Evolutionary conservation across 2,329 filamentous ascomycete species (phyloP), one percentile per base, ranked within the genome.

Genomic region (Aspergillus clavatus): DNA sequence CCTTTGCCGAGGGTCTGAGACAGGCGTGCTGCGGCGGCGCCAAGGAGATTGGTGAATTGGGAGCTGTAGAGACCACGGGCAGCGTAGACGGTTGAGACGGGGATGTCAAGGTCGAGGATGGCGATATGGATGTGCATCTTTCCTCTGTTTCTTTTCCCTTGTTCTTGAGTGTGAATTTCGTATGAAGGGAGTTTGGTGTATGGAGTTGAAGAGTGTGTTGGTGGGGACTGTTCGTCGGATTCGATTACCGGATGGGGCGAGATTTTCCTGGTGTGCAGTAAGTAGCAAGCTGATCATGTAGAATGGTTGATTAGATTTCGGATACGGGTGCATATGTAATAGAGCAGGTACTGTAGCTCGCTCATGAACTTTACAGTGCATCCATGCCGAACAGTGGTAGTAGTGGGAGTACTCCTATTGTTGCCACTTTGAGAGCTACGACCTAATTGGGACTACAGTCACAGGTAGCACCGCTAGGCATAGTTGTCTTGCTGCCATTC

Each of bases 91-190:
- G 54, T 42, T 8, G 56, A 58, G 11, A 63, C 61, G 16, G 66
- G 66, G 16, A 65, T 45, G 51, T 72, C 57, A 48, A 62, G 45
- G 57, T 73, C 60, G 39, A 69, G 49, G 18, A 65, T 46, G 46
- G 68, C 55, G 49, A 68, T 52, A 55, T 70, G 56, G 54, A 71
- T 54, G 46, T 19, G 41, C 29, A 33, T 31, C 1, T 16, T 31
- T 16, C 18, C n/a, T 31, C 5, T 10, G 5, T 7, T 4, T 10
- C n/a, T 16, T 31, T 33, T 16, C 7, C 5, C 27, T 33, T 33
- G 29, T 8, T 7, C 3, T 31, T 31, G 28, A 16, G 14, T 14
- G 27, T 12, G 12, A 4, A 16, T 33, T 16, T 5, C 16, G 6
- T 33, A 3, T n/a, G 27, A 29, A n/a, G n/a, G n/a, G 14, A 7